phyloP scores from a whole-genome alignment of 2,329 filamentous ascomycete genomes.

The Monosporascus sp. region DNA sequence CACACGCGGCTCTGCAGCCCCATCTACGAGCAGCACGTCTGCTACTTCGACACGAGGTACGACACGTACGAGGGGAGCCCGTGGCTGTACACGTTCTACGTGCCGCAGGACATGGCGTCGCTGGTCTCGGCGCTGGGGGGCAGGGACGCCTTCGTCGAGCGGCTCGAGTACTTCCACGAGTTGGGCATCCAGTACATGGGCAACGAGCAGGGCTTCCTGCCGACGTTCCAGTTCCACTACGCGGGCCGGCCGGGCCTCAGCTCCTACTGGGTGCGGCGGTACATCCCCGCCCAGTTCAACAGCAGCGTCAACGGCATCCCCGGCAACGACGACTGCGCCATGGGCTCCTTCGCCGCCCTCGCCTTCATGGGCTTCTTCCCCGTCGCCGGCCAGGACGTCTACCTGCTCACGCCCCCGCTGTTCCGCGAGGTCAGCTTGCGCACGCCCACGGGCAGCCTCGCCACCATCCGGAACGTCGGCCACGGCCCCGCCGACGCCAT shows the following conservation, averaged over 20 bases:
- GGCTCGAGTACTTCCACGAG: constrained; percentile 61
- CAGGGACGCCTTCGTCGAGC: constrained; percentile 45
- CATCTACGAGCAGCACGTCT: constrained; percentile 40
- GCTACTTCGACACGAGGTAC: constrained; percentile 40
- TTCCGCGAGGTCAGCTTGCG: constrained; percentile 39
- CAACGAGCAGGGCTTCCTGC: constrained; percentile 52
- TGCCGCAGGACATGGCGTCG: constrained; percentile 39
- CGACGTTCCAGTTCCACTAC: constrained; percentile 59
- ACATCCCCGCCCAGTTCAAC: constrained; percentile 65
- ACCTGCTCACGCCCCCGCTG: constrained; percentile 45
- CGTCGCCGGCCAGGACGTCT: constrained; percentile 49
- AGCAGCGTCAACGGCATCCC: constrained; percentile 52
- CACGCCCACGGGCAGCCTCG: constrained; percentile 39
- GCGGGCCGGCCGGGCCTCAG: constrained; percentile 56
- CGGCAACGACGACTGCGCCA: constrained; percentile 52
- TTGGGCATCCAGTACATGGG: constrained; percentile 65
- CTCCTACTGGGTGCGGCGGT: constrained; percentile 51
- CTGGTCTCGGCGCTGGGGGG: constrained; percentile 49
- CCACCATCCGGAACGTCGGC: constrained; percentile 40
- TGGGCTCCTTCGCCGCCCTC: constrained; percentile 48
- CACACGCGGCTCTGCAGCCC: constrained; percentile 58
- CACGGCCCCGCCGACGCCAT: constrained; percentile 34
- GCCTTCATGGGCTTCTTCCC: constrained; percentile 50
- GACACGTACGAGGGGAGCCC: constrained; percentile 40
- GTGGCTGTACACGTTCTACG: constrained; percentile 70